Evolutionary conservation across 352 stramenopile species (phyloP).

Genomic region (Phytophthora capsici): DNA sequence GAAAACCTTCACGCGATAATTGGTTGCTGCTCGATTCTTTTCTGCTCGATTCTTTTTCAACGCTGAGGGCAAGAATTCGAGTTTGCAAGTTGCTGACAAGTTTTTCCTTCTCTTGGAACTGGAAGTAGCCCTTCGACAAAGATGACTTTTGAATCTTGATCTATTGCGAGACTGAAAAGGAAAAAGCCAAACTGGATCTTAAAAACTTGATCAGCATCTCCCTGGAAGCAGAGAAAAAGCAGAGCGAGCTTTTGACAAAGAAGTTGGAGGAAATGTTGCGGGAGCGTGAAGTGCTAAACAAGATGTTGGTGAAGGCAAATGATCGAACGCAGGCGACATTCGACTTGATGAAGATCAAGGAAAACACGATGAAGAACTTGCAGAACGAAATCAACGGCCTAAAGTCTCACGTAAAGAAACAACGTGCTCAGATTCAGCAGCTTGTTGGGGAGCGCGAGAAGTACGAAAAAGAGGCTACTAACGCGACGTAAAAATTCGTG

Average conservation of each 20-base stretch:
- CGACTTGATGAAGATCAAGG: constrained; percentile 92
- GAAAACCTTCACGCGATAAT: constrained; percentile 56
- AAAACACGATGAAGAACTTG: constrained; percentile 92
- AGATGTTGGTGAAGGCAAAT: constrained; percentile 88
- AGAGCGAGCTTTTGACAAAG: constrained; percentile 74
- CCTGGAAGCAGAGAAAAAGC: constrained; percentile 68
- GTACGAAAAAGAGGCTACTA: constrained; percentile 87
- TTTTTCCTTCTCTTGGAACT: constrained; percentile 75
- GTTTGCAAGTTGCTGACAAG: constrained; percentile 62
- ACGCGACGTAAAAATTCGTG: constrained; percentile 83
- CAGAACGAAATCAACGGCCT: constrained; percentile 90
- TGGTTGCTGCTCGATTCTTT: constrained; percentile 80
- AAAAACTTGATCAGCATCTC: constrained; percentile 69
- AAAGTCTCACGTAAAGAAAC: constrained; percentile 81
- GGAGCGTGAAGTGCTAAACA: constrained; percentile 85
- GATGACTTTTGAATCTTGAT: constrained; percentile 92
- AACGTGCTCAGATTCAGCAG: constrained; percentile 80
- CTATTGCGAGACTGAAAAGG: constrained; percentile 76
- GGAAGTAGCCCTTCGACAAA: constrained; percentile 75
- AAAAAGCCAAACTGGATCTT: constrained; percentile 68
- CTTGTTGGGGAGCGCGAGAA: constrained; percentile 88
- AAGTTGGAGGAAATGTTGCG: constrained; percentile 82
- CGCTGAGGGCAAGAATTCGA: constrained; percentile 61
- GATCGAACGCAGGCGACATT: constrained; percentile 83
- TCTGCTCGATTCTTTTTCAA: constrained; percentile 68